Base-by-base conservation (phyloP, 495 filamentous ascomycete genomes). In the Lasiosphaeria ovina region DNA sequence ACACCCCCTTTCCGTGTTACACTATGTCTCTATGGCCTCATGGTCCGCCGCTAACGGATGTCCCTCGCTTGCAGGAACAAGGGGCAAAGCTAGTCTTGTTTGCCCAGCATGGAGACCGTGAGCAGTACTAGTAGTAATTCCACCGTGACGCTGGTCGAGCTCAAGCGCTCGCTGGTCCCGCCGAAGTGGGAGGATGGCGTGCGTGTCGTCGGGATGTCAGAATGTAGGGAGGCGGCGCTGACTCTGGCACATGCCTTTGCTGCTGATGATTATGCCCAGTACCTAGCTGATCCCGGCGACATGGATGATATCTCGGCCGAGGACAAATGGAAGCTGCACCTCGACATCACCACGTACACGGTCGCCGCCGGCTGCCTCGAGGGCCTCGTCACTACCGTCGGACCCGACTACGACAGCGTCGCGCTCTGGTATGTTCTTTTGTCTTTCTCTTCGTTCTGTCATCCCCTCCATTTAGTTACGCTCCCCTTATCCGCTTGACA, bases 181-280 rank as follows among this genome's bases (percentile, higher is more conserved):
- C 60, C 72, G 17, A 67, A 71, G 51, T 79, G 74, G 71, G 75
- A 79, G 53, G 72, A 79, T 53, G 69, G 68, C 54, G 81, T 91
- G 60, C 88, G 88, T 51, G 67, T 76, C 54, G 71, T 91, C 57
- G 72, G 73, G 55, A 81, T 83, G 61, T 72, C 78, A 54, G 86
- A 91, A 69, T 87, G 81, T 74, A 83, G 84, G 63, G 80, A 84
- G 68, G 89, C 87, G 16, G 86, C 86, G 36, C 67, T 78, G 14
- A 84, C 83, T 62, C 82, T 93, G 56, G 86, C 89, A 35, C 81
- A 90, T 69, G 88, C 90, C 53, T 93, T 93, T 73, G 85, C 81
- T 58, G 80, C 85, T 61, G 89, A 92, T 69, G 85, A 88, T 38
- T 84, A 91, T 45, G 83, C 85, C 47, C 78, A 80, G 70, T 93